Conservation (phyloP, 2,329 filamentous ascomycete species). For the Colletotrichum navitas region DNA sequence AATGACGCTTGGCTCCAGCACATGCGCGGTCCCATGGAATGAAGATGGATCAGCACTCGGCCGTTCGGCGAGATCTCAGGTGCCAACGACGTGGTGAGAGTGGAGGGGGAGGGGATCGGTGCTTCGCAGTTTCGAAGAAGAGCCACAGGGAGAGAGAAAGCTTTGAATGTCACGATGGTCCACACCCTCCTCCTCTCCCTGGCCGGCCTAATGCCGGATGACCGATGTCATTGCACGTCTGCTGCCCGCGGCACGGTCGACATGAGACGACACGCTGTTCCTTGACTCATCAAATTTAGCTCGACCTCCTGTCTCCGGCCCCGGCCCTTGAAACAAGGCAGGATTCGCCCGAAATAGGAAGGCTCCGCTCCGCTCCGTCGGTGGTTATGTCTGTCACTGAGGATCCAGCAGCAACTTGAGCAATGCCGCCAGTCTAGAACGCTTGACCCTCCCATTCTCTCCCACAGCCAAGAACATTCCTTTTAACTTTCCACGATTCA, state of each 20-base stretch:
- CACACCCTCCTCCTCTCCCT: background rate
- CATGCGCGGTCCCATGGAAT: conserved; percentile 30
- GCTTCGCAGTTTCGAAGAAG: conserved; percentile 37
- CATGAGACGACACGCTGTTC: conserved; percentile 29
- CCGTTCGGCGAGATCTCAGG: conserved; percentile 37
- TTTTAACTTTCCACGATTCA: conserved; percentile 13
- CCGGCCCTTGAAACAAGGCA: conserved; percentile 36
- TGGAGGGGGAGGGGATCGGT: conserved; percentile 38
- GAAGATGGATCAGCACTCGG: conserved; percentile 35
- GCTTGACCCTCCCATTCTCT: background rate
- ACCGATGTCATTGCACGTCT: background rate
- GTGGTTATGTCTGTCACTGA: conserved; percentile 12
- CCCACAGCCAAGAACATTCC: conserved; percentile 3
- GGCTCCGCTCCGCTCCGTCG: conserved; percentile 40
- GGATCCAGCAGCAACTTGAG: conserved; percentile 11
- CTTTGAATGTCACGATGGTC: background rate
- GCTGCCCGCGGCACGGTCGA: conserved; percentile 3
- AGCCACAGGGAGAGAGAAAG: no score
- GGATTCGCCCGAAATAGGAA: conserved; percentile 40
- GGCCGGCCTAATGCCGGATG: background rate
- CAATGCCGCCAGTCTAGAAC: conserved; percentile 4
- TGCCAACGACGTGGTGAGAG: conserved; percentile 25
- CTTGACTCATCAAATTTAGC: conserved; percentile 39
- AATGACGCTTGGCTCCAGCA: conserved; percentile 33
- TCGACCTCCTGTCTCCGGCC: conserved; percentile 31